Evolutionary conservation across 1,284 basidiomycete genomes (phyloP).

Genomic region (Apiotrichum laibachii): DNA sequence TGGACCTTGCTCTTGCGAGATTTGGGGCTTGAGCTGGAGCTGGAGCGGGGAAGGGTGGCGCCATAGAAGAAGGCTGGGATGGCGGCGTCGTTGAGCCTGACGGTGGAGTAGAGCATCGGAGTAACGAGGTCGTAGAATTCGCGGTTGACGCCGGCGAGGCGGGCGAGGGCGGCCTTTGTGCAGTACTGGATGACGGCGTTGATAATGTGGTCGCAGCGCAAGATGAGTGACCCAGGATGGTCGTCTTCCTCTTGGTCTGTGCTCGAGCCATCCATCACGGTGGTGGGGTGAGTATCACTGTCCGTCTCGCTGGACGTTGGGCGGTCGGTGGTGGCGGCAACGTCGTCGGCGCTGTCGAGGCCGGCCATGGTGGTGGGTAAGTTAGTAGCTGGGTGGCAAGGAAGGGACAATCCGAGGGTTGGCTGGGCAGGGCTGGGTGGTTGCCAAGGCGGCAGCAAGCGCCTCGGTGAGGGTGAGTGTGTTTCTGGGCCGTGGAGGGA

Average conservation of each 20-base stretch:
- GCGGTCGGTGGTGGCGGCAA: too few relatives aligned
- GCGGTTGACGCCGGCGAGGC: background rate
- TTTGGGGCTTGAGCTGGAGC: background rate
- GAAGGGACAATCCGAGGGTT: too few relatives aligned
- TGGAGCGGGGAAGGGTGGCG: background rate
- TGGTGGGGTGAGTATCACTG: background rate
- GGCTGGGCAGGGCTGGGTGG: too few relatives aligned
- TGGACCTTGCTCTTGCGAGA: background rate
- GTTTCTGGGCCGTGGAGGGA: too few relatives aligned
- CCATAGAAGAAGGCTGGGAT: background rate
- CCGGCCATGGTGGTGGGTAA: too few relatives aligned
- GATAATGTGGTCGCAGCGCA: slow-evolving; percentile 5
- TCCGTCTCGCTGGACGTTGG: background rate
- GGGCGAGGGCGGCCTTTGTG: background rate
- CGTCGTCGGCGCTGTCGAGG: too few relatives aligned
- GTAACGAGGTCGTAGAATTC: background rate
- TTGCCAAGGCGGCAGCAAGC: too few relatives aligned
- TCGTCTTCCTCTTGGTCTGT: background rate
- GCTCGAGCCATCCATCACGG: background rate
- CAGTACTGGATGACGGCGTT: background rate
- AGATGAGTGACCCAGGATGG: background rate
- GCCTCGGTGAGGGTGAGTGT: too few relatives aligned
- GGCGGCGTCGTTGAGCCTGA: background rate
- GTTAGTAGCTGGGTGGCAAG: too few relatives aligned
- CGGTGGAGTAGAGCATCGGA: background rate